Evolutionary conservation across 2,329 filamentous ascomycete genomes (phyloP).

Genomic region (Fusarium illudens): DNA sequence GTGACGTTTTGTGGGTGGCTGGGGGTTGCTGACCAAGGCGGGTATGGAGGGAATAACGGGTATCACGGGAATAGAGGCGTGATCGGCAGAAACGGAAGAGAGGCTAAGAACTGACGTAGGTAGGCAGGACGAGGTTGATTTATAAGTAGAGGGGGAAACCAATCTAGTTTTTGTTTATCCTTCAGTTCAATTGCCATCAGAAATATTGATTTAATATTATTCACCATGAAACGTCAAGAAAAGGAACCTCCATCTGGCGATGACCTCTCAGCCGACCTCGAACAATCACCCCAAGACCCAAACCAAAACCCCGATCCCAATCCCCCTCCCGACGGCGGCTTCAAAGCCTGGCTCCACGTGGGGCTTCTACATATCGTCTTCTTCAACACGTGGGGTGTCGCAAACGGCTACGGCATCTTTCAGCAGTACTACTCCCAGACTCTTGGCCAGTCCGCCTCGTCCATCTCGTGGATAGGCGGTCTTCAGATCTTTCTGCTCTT

Average conservation of each 20-base stretch:
- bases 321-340: conserved; percentile 30
- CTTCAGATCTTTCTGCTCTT: conserved; percentile 55
- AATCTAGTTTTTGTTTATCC: neutral
- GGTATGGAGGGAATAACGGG: conserved; percentile 27
- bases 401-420: conserved; percentile 56
- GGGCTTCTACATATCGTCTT: conserved; percentile 50
- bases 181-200: neutral
- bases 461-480: conserved; percentile 57
- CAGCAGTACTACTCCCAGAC: conserved; percentile 55
- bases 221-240: conserved; percentile 3
- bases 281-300: conserved; percentile 1
- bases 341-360: conserved; percentile 45
- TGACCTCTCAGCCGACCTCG: conserved; percentile 10
- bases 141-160: neutral
- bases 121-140: neutral
- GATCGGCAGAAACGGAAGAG: neutral
- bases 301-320: neutral
- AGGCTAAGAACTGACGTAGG: neutral
- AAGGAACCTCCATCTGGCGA: conserved; percentile 1
- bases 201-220: neutral
- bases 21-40: conserved; percentile 12
- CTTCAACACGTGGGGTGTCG: conserved; percentile 57
- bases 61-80: conserved; percentile 1
- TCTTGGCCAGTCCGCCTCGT: conserved; percentile 45
- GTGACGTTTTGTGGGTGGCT: neutral